phyloP scores from a whole-genome alignment of 139 green algal genomes.

The Ulvella scutata region DNA sequence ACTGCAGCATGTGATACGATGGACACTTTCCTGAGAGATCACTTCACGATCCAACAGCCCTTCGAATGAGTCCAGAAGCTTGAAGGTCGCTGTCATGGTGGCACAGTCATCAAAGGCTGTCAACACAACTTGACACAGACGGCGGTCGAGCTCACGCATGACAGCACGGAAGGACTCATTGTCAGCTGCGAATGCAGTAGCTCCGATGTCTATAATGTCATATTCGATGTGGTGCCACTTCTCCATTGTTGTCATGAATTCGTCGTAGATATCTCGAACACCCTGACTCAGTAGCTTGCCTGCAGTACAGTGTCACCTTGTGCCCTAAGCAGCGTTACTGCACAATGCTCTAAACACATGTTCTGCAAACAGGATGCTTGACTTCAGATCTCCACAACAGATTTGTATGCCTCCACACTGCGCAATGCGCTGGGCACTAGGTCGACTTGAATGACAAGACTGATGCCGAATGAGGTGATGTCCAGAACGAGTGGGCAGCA shows the following conservation, averaged over 20 bases:
- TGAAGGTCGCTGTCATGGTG: constrained; percentile 68
- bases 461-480: no score
- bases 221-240: constrained; percentile 62
- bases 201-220: constrained; percentile 64
- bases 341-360: no score
- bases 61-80: constrained; percentile 81
- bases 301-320: constrained; percentile 16
- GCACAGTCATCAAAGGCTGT: constrained; percentile 71
- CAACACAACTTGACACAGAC: constrained; percentile 23
- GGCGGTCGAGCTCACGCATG: constrained; percentile 67
- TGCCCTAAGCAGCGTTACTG: no score
- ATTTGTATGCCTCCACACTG: no score
- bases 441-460: no score
- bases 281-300: constrained; percentile 52
- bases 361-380: no score
- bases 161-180: constrained; percentile 36
- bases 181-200: constrained; percentile 52
- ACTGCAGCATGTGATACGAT: no score
- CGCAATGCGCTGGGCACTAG: no score
- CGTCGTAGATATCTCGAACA: constrained; percentile 53
- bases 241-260: constrained; percentile 50
- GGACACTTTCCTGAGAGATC: constrained; percentile 44
- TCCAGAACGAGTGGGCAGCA: no score
- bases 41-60: constrained; percentile 68
- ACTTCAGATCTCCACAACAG: constrained; percentile 12